Evolutionary conservation across 805 yeast species (phyloP), one percentile per base, ranked within the genome.

Genomic region (Wickerhamomyces silvicola): DNA sequence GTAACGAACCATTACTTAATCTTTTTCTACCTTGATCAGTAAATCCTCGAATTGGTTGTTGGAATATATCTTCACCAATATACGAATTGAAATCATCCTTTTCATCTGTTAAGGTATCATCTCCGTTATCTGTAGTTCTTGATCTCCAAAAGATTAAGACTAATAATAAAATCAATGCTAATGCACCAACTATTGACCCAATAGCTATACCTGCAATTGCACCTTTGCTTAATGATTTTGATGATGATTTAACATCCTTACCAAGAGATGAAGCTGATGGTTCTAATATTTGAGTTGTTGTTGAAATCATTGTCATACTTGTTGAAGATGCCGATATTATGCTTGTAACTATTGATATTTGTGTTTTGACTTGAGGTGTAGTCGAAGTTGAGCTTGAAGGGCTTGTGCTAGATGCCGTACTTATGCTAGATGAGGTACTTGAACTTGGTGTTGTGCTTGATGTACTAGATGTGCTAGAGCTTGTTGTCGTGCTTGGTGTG

Each of bases 161-260:
- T 11, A 35, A 28, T 15, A 45, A 5, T 8, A 39, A 50, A 8
- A 70, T 42, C 6, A 59, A 57, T 1, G 62, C 68, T 3, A 69
- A 22, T 1, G 66, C 49, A 37, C 77, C 80, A 14, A 52, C 60
- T 9, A 73, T 57, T 6, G 61, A 64, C 18, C 80, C 81, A 24
- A 72, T 59, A n/a, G 72, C 80, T 18, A 75, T 68, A 28, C 81
- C 81, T 8, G 77, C 80, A 33, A 74, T 72, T 14, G 78, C 77
- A 12, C 81, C 81, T 21, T 48, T 56, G 28, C 39, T 42, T 28
- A 40, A 22, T 3, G 32, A 35, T 13, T 42, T 7, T 8, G 16
- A 5, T 18, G 30, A 4, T 18, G 22, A 9, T 16, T 32, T 11
- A 15, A 48, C 13, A 20, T 31, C 19, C 11, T 47, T 28, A 6